A percentile compares a stretch with the other conserved stretches of the same genome.
These are phyloP conservation scores for Acanthamoeba quina DNA, from an alignment of 208 protist species.

Conservation along the genomic window DNA sequence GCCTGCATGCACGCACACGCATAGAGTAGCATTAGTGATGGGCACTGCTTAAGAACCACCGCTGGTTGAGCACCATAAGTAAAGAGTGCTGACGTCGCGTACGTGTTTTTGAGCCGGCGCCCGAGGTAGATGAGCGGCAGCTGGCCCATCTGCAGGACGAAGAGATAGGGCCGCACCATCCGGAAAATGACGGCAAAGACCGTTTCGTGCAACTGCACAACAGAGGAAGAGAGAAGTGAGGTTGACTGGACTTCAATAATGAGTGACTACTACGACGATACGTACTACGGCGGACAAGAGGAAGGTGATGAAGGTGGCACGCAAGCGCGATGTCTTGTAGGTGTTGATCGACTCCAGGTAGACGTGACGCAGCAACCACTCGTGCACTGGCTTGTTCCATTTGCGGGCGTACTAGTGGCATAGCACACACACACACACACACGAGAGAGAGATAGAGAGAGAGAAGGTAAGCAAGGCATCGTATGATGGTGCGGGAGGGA, in stretches of 20 bases:
- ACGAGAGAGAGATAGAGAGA: neutral
- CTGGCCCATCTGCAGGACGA: constrained; percentile 67
- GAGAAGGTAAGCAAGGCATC: too few species aligned
- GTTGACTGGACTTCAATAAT: neutral
- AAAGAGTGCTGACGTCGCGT: neutral
- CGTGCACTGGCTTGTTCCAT: constrained; percentile 87
- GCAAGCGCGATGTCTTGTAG: constrained; percentile 78
- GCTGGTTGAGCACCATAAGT: neutral
- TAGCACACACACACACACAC: neutral
- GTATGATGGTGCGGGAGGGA: too few species aligned
- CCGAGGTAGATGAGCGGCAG: constrained; percentile 68
- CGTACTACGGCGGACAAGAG: constrained; percentile 76
- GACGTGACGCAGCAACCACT: constrained; percentile 84
- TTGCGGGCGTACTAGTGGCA: constrained; percentile 80
- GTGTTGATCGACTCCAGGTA: constrained; percentile 79
- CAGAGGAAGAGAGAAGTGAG: neutral
- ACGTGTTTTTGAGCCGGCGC: constrained; percentile 61
- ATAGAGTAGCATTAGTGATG: neutral
- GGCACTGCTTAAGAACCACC: neutral
- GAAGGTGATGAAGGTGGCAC: constrained; percentile 81
- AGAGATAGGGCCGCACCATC: constrained; percentile 63
- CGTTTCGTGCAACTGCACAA: constrained; percentile 61
- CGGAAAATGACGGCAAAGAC: constrained; percentile 60
- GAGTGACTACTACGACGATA: neutral
- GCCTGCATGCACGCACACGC: neutral